Base-by-base conservation (phyloP, 1,139 yeast genomes). In the Neolecta irregularis region DNA sequence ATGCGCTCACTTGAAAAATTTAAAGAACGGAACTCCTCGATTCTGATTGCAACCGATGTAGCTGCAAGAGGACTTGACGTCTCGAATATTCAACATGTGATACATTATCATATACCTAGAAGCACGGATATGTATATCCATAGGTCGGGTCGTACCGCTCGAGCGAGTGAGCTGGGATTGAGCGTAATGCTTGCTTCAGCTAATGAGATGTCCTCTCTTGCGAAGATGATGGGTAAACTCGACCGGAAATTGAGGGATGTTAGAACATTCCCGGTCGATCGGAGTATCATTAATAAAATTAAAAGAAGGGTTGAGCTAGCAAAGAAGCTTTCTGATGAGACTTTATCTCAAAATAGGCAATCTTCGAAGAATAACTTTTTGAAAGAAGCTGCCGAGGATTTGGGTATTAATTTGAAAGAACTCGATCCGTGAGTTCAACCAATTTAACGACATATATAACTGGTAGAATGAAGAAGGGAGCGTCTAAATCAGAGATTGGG, bases 31-130 rank as follows among this genome's bases (percentile, higher is more conserved):
- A 52, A 56, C 5, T 63, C 44, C 2, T 69, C 81, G 0, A 85
- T 88, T 2, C 62, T 91, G 37, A 70, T 91, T 37, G 94, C 96
- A 1, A 81, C 96, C 2, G 99, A 88, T 56, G 96, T 88, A 36
- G 98, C 99, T 2, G 98, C 99, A 5, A 72, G 99, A 62, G 99
- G 99, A 42, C 65, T 91, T 42, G 99, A 91, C 64, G 81, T 91
- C 41, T 78, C 93, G 2, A 68, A 69, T 33, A 85, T 91, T 37
- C 78, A 83, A 49, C 98, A 88, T 54, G 98, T 91, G 29, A 81
- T 88, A 9, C 98, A 88, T 54, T 88, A 88, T 51, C 96, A 88
- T 57, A 64, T 91, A 43, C 98, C 99, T 7, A 67, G 96, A 44
- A 68, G 93, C 6, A 96, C 96, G 0, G 98, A 91, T 53, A 73